A percentile compares a stretch with the other conserved stretches of the same genome.
Conservation (phyloP, 164 flowering plant species). For the Magnolia officinalis region DNA sequence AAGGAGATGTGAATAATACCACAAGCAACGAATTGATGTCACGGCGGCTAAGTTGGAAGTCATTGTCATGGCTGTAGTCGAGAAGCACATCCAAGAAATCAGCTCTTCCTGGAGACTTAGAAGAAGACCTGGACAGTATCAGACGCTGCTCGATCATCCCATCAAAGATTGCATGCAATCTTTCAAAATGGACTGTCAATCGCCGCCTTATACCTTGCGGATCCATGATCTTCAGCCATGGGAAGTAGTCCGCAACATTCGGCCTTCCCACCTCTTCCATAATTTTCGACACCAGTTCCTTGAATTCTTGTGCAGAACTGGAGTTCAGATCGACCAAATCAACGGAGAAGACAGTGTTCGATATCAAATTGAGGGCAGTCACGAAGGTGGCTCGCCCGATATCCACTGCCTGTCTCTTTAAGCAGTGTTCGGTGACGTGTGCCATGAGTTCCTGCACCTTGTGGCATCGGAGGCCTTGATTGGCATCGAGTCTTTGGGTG, state of each 20-base stretch:
- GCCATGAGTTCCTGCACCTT: constrained; percentile 15
- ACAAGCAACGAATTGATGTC: constrained; percentile 1
- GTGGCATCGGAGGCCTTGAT: constrained; percentile 12
- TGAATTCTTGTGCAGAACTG: constrained; percentile 13
- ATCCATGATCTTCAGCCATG: constrained; percentile 8
- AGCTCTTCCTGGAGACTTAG: neutral
- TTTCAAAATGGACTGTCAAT: neutral
- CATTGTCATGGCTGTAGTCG: neutral
- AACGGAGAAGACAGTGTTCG: constrained; percentile 24
- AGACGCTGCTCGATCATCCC: constrained; percentile 11
- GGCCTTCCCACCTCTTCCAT: constrained; percentile 19
- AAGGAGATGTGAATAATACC: neutral
- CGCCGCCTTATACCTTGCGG: constrained; percentile 16
- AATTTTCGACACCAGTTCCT: constrained; percentile 14
- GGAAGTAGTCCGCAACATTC: constrained; percentile 18
- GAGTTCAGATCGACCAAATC: constrained; percentile 16
- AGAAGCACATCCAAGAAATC: constrained; percentile 19
- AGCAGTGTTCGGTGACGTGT: neutral
- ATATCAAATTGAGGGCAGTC: constrained; percentile 18
- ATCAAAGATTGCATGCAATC: constrained; percentile 2
- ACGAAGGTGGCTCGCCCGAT: constrained; percentile 15
- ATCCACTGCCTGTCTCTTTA: neutral
- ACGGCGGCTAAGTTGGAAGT: neutral
- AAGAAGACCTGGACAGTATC: neutral
- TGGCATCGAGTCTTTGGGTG: constrained; percentile 7